Conservation (phyloP, 306 rosid genomes). For the Vigna unguiculata region DNA sequence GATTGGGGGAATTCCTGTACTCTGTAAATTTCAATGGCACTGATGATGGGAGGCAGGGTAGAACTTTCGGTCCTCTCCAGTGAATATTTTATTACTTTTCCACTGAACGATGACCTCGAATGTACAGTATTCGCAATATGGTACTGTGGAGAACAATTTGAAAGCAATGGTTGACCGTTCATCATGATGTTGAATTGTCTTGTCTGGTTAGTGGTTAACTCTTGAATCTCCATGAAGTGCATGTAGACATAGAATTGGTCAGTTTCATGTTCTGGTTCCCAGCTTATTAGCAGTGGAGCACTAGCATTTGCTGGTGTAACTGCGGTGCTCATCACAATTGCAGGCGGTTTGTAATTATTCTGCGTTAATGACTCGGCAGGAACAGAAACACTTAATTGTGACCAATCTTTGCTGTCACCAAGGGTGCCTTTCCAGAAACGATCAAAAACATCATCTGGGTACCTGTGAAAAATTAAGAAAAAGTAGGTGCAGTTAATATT, state of each 20-base stretch:
- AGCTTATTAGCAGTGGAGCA: neutral
- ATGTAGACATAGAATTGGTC: conserved; percentile 38
- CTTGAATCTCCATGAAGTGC: conserved; percentile 45
- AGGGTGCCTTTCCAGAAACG: conserved; percentile 10
- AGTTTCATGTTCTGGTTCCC: neutral
- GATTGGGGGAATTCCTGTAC: neutral
- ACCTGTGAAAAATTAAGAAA: conserved; percentile 36
- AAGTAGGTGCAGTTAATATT: neutral
- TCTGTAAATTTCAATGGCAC: conserved; percentile 42
- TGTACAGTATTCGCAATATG: accelerated
- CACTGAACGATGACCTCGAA: neutral
- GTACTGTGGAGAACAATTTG: neutral
- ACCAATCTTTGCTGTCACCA: neutral
- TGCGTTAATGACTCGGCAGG: neutral
- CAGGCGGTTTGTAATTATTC: conserved; percentile 12
- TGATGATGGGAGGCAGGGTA: conserved; percentile 51
- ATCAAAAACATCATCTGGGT: conserved; percentile 44
- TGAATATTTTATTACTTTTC: neutral
- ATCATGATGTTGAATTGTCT: conserved; percentile 38
- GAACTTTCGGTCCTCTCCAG: conserved; percentile 27
- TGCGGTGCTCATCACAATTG: conserved; percentile 42
- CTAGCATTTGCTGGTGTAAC: conserved; percentile 23
- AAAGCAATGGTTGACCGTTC: neutral
- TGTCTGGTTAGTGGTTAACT: conserved; percentile 27
- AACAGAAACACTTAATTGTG: neutral